Evolutionary conservation across 768 basidiomycete genomes (phyloP), one percentile per base, ranked within the genome.

Genomic region (Daedaleopsis nitida): DNA sequence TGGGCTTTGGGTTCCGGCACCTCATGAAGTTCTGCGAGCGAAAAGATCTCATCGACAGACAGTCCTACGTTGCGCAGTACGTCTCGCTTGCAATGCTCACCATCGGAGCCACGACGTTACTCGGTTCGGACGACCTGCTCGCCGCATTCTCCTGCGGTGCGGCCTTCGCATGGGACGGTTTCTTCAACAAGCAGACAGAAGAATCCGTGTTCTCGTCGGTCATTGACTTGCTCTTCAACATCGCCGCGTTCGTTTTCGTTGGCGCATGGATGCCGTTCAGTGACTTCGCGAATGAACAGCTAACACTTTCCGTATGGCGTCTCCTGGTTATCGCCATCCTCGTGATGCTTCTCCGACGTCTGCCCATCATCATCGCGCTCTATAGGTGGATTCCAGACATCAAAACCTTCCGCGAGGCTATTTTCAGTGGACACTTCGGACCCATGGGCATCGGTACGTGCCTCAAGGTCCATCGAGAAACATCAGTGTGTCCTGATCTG

Each of bases 241-340:
- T 94, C 63, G 93, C 94, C 32, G 91, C 92, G 4, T 98, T 98
- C 78, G 87, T 98, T 53, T 98, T 91, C 70, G 90, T 98, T 62
- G 97, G 97, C 62, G 96, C 96, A 37, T 95, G 96, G 88, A 96
- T 96, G 85, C 97, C 97, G 1, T 98, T 99, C 75, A 73, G 81
- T 69, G 80, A 82, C 52, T 98, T 96, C 78, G 76, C 79, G 60
- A 81, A 92, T 70, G 74, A 76, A 10, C 78, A 76, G 45, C 78
- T 90, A 66, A 88, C 88, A 1, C 78, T 99, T 52, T 83, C 80
- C 45, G 87, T 92, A 11, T 94, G 94, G 91, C 80, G 95, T 32
- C 81, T 99, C 19, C 74, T 97, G 53, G 87, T 93, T 42, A 82
- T 96, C 52, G 91, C 91, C 3, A 80, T 98, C 54, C 79, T 89